Conservation (phyloP, 2,329 filamentous ascomycete genomes). For the Rugonectria rugulosa region DNA sequence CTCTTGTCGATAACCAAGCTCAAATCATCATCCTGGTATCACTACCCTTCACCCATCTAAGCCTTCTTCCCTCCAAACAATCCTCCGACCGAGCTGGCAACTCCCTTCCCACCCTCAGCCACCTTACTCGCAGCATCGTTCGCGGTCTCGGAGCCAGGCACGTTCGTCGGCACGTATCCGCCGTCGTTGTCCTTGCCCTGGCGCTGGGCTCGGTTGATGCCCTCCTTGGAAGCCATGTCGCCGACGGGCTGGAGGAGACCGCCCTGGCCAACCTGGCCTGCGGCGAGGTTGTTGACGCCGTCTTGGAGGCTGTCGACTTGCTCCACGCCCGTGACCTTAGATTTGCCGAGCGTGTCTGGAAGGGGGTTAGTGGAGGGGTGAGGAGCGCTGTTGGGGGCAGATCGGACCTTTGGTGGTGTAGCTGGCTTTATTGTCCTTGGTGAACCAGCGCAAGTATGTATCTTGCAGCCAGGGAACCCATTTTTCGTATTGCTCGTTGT, state of each 20-base stretch:
- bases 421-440: conserved; percentile 78
- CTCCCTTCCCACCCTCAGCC: conserved; percentile 43
- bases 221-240: conserved; percentile 68
- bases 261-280: conserved; percentile 71
- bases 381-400: background rate
- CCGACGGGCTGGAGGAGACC: conserved; percentile 71
- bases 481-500: conserved; percentile 75
- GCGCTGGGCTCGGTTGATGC: conserved; percentile 70
- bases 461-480: conserved; percentile 84
- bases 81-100: conserved; percentile 43
- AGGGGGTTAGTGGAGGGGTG: conserved; percentile 14
- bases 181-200: conserved; percentile 69
- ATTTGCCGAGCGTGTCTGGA: conserved; percentile 70
- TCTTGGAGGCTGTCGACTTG: conserved; percentile 75
- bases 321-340: conserved; percentile 72
- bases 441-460: conserved; percentile 75
- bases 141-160: conserved; percentile 40
- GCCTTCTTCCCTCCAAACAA: conserved; percentile 41
- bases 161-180: conserved; percentile 48
- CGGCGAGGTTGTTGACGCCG: conserved; percentile 67
- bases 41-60: background rate
- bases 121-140: conserved; percentile 38
- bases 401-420: conserved; percentile 71
- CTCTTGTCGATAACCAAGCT: too few relatives aligned
- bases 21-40: background rate